Evolutionary conservation across 257 asterid species (phyloP), one percentile per base, ranked within the genome.

Genomic region (Nicotiana paniculata): DNA sequence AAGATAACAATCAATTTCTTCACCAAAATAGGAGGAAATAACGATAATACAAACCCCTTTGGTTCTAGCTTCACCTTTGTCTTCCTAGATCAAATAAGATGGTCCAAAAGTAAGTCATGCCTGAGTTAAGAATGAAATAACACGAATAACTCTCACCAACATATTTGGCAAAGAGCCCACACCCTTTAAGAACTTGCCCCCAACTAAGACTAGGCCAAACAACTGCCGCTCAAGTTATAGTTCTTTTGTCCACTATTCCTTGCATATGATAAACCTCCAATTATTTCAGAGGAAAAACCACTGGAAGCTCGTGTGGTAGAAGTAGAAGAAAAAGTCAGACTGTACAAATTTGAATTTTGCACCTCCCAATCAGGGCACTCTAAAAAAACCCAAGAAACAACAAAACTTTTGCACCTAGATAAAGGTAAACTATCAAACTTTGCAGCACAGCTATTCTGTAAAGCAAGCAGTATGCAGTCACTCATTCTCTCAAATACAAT

Each of bases 21-120:
- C 63, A 75, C 80, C 46, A 51, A 75, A 75, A 75, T 75, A 51
- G 46, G 26, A 51, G 80, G 80, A 75, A 51, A 28, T 46, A 51
- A 8, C 46, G 64, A 28, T 4, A 48, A 13, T 51, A 75, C 11
- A 75, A 48, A 10, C 63, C 26, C 39, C 46, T 75, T 35, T 9
- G 15, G 9, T 74, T 48, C 62, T 74, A 74, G 46, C 63, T 51
- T 75, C 53, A 26, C 43, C 51, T 75, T 75, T 51, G 63, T 51
- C 79, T 15, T 28, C 46, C 63, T 75, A 75, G 35, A 74, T 75
- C 79, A 72, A 72, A 75, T 28, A 75, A 75, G 80, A 7, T 7
- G 63, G 17, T 75, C 64, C 26, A 51, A 75, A 74, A 51, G 62
- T 48, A 24, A 75, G 16, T 43, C 26, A 2, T 51, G 24, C 39